Conservation (phyloP, 345 rosid genomes). For the Carallia pectinifolia region DNA sequence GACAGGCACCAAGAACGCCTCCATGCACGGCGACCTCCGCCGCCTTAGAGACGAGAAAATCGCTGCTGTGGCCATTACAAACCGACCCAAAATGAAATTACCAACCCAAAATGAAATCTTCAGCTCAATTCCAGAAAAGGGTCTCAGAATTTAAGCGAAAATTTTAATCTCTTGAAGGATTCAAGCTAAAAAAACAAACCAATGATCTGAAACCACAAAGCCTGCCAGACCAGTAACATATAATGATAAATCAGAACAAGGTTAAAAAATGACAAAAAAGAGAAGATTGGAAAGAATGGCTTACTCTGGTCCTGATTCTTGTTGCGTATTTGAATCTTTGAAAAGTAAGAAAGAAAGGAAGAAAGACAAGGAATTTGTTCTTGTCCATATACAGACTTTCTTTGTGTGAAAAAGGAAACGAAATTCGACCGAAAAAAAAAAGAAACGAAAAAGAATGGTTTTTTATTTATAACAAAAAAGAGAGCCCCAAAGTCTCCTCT, state of each 20-base stretch:
- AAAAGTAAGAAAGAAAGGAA: neutral
- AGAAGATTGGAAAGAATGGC: neutral
- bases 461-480: neutral
- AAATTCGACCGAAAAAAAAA: neutral
- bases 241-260: neutral
- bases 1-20: constrained; percentile 85
- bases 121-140: neutral
- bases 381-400: neutral
- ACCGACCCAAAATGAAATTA: neutral
- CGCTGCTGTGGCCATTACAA: constrained; percentile 76
- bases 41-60: constrained; percentile 87
- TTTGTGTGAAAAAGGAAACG: neutral
- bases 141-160: neutral
- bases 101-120: neutral
- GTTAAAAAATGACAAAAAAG: neutral
- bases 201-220: constrained; percentile 8
- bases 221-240: neutral
- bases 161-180: neutral
- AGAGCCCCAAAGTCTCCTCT: constrained; percentile 8
- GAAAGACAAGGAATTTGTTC: too few relatives aligned
- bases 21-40: constrained; percentile 76
- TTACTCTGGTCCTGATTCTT: constrained; percentile 1
- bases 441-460: neutral
- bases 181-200: neutral
- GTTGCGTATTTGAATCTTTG: constrained; percentile 1